Evolutionary conservation across 441 rosid species (phyloP).

Genomic region (Theobroma grandiflorum): DNA sequence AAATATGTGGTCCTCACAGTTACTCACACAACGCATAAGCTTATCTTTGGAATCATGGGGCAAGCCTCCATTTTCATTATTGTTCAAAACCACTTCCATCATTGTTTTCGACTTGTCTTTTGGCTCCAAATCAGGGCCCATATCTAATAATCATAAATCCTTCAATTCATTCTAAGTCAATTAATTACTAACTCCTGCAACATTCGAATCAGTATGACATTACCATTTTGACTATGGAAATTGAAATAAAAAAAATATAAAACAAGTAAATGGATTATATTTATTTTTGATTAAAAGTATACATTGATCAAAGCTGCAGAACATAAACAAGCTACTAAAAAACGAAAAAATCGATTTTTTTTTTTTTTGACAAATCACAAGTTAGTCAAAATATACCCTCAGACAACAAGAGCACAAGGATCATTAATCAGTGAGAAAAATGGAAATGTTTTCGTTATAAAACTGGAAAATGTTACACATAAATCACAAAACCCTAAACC

Average conservation of each 20-base stretch:
- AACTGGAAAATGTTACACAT: neutral
- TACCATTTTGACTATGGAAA: neutral
- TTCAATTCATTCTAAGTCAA: conserved; percentile 19
- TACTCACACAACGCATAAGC: conserved; percentile 43
- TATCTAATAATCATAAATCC: conserved; percentile 21
- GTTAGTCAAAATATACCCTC: neutral
- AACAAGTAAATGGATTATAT: neutral
- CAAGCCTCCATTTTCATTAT: conserved; percentile 34
- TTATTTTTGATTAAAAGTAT: neutral
- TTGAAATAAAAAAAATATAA: neutral
- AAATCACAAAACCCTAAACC: conserved; percentile 30
- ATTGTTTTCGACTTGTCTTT: conserved; percentile 36
- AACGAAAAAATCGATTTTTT: neutral
- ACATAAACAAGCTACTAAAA: neutral
- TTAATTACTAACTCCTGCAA: conserved; percentile 1
- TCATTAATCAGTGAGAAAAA: neutral
- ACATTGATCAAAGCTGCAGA: neutral
- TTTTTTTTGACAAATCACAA: neutral
- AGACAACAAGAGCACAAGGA: neutral
- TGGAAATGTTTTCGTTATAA: neutral
- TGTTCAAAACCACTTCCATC: conserved; percentile 32
- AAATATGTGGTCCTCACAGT: conserved; percentile 48
- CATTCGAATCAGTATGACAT: neutral
- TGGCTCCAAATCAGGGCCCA: conserved; percentile 53
- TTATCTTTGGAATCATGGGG: conserved; percentile 42